Conservation (phyloP, 2,329 filamentous ascomycete genomes). For the Colletotrichum sojae region DNA sequence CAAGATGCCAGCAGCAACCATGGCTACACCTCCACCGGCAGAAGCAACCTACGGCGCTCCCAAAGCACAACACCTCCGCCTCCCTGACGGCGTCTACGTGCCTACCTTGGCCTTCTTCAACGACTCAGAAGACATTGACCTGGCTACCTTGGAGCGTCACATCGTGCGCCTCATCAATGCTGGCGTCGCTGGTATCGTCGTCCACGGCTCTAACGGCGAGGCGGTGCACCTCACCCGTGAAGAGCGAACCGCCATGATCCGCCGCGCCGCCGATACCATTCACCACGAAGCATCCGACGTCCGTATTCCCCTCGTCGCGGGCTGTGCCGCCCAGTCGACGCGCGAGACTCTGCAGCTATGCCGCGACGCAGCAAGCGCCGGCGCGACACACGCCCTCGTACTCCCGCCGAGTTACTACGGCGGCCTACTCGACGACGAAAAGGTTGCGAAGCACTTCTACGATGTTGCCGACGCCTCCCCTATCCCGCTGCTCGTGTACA, state of each 20-base stretch:
- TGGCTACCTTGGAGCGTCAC: conserved; percentile 50
- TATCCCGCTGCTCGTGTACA: conserved; percentile 74
- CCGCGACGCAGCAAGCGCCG: conserved; percentile 73
- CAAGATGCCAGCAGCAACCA: conserved; percentile 14
- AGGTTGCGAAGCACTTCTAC: conserved; percentile 73
- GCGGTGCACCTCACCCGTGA: conserved; percentile 78
- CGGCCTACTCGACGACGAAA: conserved; percentile 68
- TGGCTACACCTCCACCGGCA: conserved; percentile 1
- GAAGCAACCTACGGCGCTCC: conserved; percentile 19
- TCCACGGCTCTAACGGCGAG: conserved; percentile 82
- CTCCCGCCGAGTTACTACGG: conserved; percentile 80
- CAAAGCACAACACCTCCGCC: conserved; percentile 25
- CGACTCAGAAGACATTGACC: conserved; percentile 51
- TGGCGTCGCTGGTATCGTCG: conserved; percentile 77
- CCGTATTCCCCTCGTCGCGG: conserved; percentile 78
- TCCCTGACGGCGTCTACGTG: conserved; percentile 52
- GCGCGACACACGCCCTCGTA: conserved; percentile 77
- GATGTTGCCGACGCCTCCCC: conserved; percentile 70
- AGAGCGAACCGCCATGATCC: conserved; percentile 78
- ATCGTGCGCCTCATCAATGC: conserved; percentile 60
- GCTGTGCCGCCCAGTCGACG: conserved; percentile 77
- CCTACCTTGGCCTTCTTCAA: conserved; percentile 56
- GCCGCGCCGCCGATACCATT: conserved; percentile 77
- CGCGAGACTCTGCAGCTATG: conserved; percentile 77
- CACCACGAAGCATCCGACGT: conserved; percentile 72